Evolutionary conservation across 75 land plant species (phyloP).

Genomic region (Sequoiadendron giganteum): DNA sequence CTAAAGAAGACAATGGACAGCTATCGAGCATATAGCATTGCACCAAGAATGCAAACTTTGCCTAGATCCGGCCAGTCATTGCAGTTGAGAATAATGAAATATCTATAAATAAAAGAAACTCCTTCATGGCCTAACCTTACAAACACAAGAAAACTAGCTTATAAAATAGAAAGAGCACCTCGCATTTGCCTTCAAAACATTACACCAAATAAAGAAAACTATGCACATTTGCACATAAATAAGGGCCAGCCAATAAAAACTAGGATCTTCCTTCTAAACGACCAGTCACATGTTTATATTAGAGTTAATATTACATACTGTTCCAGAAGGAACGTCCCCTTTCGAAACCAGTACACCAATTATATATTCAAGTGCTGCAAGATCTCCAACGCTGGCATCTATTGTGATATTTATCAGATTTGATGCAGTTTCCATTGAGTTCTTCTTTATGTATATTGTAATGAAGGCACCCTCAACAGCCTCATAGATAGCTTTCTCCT

Average conservation of each 20-base stretch:
- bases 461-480: constrained; percentile 96
- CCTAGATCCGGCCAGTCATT: neutral
- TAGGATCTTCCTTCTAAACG: neutral
- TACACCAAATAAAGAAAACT: neutral
- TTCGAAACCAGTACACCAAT: constrained; percentile 66
- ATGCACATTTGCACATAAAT: neutral
- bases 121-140: neutral
- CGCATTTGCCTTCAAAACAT: neutral
- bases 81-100: neutral
- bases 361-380: constrained; percentile 78
- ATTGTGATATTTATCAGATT: constrained; percentile 75
- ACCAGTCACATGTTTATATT: neutral
- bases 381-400: constrained; percentile 91
- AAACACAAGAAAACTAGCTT: neutral
- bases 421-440: constrained; percentile 72
- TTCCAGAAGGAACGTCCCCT: constrained; percentile 74
- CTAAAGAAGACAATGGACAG: neutral
- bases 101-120: neutral
- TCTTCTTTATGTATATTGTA: constrained; percentile 78
- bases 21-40: neutral
- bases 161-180: neutral
- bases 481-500: constrained; percentile 86
- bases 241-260: neutral
- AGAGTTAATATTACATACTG: constrained; percentile 41
- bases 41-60: neutral